Base-by-base conservation (phyloP, 495 filamentous ascomycete genomes). In the Parathielavia appendiculata region DNA sequence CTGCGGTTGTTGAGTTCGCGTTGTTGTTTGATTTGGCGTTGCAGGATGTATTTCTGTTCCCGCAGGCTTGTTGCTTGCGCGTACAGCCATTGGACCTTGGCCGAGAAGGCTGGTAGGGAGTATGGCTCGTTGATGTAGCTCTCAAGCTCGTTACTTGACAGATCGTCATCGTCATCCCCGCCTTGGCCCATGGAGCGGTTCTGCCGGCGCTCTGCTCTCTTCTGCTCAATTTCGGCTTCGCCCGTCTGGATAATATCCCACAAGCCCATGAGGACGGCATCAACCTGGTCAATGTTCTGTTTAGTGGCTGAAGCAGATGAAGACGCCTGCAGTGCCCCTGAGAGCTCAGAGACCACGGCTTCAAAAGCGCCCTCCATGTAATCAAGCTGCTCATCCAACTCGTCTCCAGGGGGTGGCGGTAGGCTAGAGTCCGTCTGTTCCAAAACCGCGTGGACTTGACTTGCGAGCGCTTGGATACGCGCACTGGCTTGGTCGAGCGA, bases 1-100 rank as follows among this genome's bases (percentile, higher is more conserved):
- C 76, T 79, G 61, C 76, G 77, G 79, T 77, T 88, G 68, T 91
- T 93, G 51, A 95, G 80, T 64, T 93, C 90, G 41, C 90, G 86
- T 71, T 97, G 91, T 68, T 95, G 90, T 72, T 95, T 90, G 63
- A 96, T 90, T 63, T 97, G 91, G 4, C 89, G 84, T 59, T 88
- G 86, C 22, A 96, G 72, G 17, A 91, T 91, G 49, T 81, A 80
- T 70, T 95, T 91, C 61, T 96, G 90, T 60, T 96, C 90, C 39
- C 87, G 81, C 22, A 95, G 73, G n/a, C 76, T 73, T 9, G 81
- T 80, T 14, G 81, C 79, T 54, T 81, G 82, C 26, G 72, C 76
- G 62, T 87, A 88, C 8, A 97, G 74, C 64, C 82, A 83, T 66
- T 90, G 87, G 1, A 98, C 81, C 68, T 87, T 95, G 16, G 82